Conservation (phyloP, 345 rosid genomes). For the Microthlaspi erraticum region DNA sequence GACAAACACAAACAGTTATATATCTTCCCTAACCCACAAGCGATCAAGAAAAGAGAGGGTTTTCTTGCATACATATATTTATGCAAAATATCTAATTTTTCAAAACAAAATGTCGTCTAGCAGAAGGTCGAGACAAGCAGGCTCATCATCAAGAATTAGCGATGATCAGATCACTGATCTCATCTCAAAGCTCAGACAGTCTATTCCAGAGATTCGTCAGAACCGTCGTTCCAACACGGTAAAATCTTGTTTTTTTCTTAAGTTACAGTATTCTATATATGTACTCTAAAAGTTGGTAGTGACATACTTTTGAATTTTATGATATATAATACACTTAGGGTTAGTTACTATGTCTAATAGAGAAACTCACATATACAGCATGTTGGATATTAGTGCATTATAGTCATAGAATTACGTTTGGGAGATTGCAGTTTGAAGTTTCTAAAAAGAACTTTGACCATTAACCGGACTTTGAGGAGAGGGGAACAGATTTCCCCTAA, state of each 20-base stretch:
- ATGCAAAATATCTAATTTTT: neutral
- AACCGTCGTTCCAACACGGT: constrained; percentile 85
- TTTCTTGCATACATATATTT: constrained; percentile 23
- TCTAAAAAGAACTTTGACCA: constrained; percentile 39
- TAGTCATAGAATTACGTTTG: constrained; percentile 33
- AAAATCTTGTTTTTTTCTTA: neutral
- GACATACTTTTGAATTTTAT: constrained; percentile 18
- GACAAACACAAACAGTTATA: constrained; percentile 21
- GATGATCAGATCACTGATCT: constrained; percentile 95
- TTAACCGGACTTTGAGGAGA: constrained; percentile 44
- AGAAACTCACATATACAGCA: constrained; percentile 23
- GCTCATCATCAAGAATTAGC: constrained; percentile 69
- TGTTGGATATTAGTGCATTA: constrained; percentile 36
- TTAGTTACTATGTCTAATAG: constrained; percentile 9
- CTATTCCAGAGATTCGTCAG: constrained; percentile 88
- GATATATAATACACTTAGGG: neutral
- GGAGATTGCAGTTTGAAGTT: constrained; percentile 39
- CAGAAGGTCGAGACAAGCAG: constrained; percentile 88
- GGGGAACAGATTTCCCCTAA: constrained; percentile 46
- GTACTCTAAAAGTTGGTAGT: neutral
- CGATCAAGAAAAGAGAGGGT: constrained; percentile 32
- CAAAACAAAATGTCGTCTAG: constrained; percentile 76
- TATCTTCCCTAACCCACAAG: constrained; percentile 28
- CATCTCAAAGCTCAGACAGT: constrained; percentile 78
- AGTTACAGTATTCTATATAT: neutral